Base-by-base conservation (phyloP, 208 protist species). In the Tritrichomonas foetus region DNA sequence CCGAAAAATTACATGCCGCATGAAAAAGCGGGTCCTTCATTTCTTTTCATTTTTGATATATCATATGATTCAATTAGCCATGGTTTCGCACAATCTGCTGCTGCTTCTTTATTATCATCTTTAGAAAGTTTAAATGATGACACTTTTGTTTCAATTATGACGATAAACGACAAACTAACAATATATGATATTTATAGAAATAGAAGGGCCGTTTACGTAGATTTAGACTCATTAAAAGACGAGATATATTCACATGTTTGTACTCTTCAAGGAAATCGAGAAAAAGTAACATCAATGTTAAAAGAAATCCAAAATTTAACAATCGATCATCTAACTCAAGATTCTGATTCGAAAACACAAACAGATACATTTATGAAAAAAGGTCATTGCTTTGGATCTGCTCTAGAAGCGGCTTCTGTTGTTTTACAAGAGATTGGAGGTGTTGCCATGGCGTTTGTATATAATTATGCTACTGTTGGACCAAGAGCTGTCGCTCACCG, bases 1-100 rank as follows among this genome's bases (percentile, higher is more conserved):
- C 64, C 64, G n/a, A 11, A 69, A n/a, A 33, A 16, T 33, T 69
- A 33, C n/a, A 69, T n/a, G 13, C 16, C 3, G 3, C 11, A 69
- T 5, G 3, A 16, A 33, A 16, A 69, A 33, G 22, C 27, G 8
- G 27, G 27, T n/a, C 64, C 64, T 69, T n/a, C 16, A n/a, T 69
- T 69, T 69, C 25, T 69, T n/a, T 69, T 69, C n/a, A 69, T 69
- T 33, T 69, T 69, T 69, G 64, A 69, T n/a, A n/a, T 69, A 69
- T 69, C 64, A n/a, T 69, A 69, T 30, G 8, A 16, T 33, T 69
- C 64, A 30, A 16, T 69, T 30, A 30, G 3, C 8, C 27, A 16
- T n/a, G n/a, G 27, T 25, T 69, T 69, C n/a, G 64, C 64, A n/a
- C 64, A 69, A 69, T n/a, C 8, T n/a, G 64, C 64, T n/a, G 64